A percentile compares a stretch with the other conserved stretches of the same genome.
These are phyloP conservation scores for Penicillium tannophilum DNA, from an alignment of 495 filamentous ascomycete species.

Conservation along the genomic window DNA sequence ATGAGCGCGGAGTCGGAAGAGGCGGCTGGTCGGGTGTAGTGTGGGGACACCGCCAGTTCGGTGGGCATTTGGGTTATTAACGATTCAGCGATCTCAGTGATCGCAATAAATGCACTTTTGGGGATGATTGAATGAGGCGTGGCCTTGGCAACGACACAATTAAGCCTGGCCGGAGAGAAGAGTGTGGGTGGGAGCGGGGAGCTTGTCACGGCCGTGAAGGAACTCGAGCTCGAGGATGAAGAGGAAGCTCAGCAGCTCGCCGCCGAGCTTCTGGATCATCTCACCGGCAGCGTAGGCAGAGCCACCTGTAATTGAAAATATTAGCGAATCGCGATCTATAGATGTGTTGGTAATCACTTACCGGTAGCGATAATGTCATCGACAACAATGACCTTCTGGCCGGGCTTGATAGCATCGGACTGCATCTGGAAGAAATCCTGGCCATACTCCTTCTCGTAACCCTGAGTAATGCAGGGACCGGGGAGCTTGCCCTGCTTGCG, in stretches of 20 bases:
- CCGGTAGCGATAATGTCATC: conserved; percentile 99
- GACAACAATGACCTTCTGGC: conserved; percentile 87
- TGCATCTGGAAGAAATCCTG: conserved; percentile 98
- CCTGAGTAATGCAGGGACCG: conserved; percentile 78
- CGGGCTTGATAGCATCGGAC: conserved; percentile 75
- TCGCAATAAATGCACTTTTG: conserved; percentile 21
- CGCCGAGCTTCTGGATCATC: conserved; percentile 82
- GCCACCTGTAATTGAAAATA: conserved; percentile 62
- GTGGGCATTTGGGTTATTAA: conserved; percentile 11
- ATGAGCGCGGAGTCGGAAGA: conserved; percentile 8
- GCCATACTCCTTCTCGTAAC: conserved; percentile 95
- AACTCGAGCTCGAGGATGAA: conserved; percentile 97
- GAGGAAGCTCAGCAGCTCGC: conserved; percentile 81
- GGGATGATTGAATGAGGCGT: not conserved
- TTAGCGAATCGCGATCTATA: not conserved
- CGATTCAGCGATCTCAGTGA: conserved; percentile 7
- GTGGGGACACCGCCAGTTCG: conserved; percentile 13
- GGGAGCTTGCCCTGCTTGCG: conserved; percentile 97
- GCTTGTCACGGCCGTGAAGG: conserved; percentile 87
- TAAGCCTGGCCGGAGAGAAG: conserved; percentile 67
- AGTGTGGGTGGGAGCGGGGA: conserved; percentile 82
- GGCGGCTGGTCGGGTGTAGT: conserved; percentile 11
- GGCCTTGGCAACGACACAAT: conserved; percentile 6
- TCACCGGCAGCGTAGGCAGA: conserved; percentile 86
- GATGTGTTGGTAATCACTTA: conserved; percentile 43